phyloP scores from a whole-genome alignment of 176 grass and related monocot species.

The Alloteropsis semialata region DNA sequence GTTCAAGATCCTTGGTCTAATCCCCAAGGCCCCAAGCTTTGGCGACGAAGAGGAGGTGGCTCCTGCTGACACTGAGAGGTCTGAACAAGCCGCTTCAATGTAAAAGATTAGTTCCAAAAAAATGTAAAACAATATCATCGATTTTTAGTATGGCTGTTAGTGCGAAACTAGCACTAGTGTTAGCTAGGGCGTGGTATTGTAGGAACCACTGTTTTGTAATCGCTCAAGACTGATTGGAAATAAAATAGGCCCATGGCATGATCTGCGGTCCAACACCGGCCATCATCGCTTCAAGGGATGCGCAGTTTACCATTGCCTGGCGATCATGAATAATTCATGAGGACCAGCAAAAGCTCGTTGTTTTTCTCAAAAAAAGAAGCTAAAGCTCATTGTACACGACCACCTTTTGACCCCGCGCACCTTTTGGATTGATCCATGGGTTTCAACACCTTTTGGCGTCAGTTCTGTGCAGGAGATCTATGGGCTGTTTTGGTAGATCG shows the following conservation, averaged over 20 bases:
- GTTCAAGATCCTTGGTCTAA: conserved; percentile 94
- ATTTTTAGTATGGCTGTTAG: neutral
- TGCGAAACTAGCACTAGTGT: conserved; percentile 17
- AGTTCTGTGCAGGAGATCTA: too few species aligned
- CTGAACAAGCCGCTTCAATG: conserved; percentile 52
- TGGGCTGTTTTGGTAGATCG: too few species aligned
- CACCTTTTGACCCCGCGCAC: too few species aligned
- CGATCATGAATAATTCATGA: too few species aligned
- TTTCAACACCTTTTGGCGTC: too few species aligned
- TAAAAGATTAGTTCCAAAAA: neutral
- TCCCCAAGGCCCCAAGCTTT: conserved; percentile 77
- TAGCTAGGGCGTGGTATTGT: conserved; percentile 22
- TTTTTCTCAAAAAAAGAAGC: too few species aligned
- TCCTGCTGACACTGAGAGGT: conserved; percentile 13
- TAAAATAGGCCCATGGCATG: conserved; percentile 2
- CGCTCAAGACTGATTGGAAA: neutral
- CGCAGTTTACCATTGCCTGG: too few species aligned
- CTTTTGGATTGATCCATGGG: too few species aligned
- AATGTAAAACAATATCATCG: too few species aligned
- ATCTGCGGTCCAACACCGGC: neutral
- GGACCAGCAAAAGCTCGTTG: too few species aligned
- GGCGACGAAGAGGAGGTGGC: neutral
- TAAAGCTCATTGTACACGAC: too few species aligned
- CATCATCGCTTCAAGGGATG: too few species aligned
- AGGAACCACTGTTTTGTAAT: conserved; percentile 16